Percentiles rank a stretch among this genome's conserved stretches.
Evolutionary conservation across 768 basidiomycete genomes (phyloP).

Genomic region (Boletus speciosus): DNA sequence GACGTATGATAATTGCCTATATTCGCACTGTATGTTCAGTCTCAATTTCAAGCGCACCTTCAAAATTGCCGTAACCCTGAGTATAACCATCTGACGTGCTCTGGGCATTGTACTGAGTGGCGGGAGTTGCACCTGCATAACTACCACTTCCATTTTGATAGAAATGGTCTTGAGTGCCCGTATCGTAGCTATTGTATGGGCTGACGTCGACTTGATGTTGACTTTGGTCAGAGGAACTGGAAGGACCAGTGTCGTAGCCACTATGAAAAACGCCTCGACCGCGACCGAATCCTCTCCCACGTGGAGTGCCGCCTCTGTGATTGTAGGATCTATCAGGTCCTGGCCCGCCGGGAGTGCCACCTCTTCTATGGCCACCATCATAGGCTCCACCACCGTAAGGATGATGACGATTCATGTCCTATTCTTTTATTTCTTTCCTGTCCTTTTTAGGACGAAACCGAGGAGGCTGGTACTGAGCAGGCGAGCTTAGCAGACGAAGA

Average conservation of each 20-base stretch:
- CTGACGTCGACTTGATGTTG: conserved; percentile 59
- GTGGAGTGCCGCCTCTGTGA: conserved; percentile 55
- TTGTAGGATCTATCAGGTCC: conserved; percentile 70
- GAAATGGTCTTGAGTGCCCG: conserved; percentile 52
- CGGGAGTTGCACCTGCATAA: conserved; percentile 47
- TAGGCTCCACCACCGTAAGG: conserved; percentile 67
- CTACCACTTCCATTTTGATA: conserved; percentile 69
- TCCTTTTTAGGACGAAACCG: conserved; percentile 29
- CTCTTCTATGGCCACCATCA: conserved; percentile 60
- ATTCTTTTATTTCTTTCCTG: conserved; percentile 18
- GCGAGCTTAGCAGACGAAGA: conserved; percentile 24
- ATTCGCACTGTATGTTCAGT: conserved; percentile 46
- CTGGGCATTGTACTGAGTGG: conserved; percentile 51
- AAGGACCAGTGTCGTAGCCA: conserved; percentile 53
- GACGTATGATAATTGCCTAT: conserved; percentile 36
- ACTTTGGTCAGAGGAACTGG: conserved; percentile 62
- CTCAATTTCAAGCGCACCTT: conserved; percentile 85
- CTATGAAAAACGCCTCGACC: conserved; percentile 55
- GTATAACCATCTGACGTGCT: conserved; percentile 43
- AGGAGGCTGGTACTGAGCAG: conserved; percentile 23
- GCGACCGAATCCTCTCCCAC: conserved; percentile 48
- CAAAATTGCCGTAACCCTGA: conserved; percentile 64
- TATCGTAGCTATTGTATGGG: conserved; percentile 70
- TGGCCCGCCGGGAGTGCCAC: conserved; percentile 61
- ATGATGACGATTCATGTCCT: conserved; percentile 82